Evolutionary conservation across 495 filamentous ascomycete species (phyloP), one percentile per base, ranked within the genome.

Genomic region (Trichodelitschia bisporula): DNA sequence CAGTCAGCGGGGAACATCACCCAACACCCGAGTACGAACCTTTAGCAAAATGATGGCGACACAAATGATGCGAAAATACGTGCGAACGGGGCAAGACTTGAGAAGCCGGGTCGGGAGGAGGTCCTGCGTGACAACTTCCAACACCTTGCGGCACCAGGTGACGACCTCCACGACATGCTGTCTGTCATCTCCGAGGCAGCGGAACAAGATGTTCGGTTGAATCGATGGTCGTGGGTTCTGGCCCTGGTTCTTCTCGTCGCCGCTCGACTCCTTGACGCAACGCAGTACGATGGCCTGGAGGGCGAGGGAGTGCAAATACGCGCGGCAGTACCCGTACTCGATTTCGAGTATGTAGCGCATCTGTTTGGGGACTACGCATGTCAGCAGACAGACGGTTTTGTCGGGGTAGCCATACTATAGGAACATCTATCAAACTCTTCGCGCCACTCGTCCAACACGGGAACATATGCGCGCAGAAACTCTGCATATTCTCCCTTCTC

Each of bases 21-120:
- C 10, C 13, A 21, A 17, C 13, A 18, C 12, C 19, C 24, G 16
- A 13, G 14, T 3, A 26, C 18, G 15, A n/a, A 36, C 35, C 43
- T 79, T 79, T 26, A 97, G 67, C 25, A 95, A 61, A 47, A 97
- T 92, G 61, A 93, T 92, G 42, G 83, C 80, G 15, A 78, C 83
- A 32, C 75, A 82, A 40, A 95, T 65, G 44, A 97, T 90, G 28
- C 86, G 70, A 57, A 93, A 89, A 43, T 82, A 90, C 0, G 89
- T 92, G 26, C 86, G 62, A 14, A 93, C 83, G 0, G 86, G 83
- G 0, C 77, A 79, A 43, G 93, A 84, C 44, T 78, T 79, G 15
- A 97, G 69, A 38, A 79, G 80, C 28, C 76, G 77, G 2, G 64
- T 66, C 0, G 83, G 80, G 12, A 77, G 61, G 19, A 97, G 65